Conservation (phyloP, 2,329 filamentous ascomycete species). For the Trichophyton simii region DNA sequence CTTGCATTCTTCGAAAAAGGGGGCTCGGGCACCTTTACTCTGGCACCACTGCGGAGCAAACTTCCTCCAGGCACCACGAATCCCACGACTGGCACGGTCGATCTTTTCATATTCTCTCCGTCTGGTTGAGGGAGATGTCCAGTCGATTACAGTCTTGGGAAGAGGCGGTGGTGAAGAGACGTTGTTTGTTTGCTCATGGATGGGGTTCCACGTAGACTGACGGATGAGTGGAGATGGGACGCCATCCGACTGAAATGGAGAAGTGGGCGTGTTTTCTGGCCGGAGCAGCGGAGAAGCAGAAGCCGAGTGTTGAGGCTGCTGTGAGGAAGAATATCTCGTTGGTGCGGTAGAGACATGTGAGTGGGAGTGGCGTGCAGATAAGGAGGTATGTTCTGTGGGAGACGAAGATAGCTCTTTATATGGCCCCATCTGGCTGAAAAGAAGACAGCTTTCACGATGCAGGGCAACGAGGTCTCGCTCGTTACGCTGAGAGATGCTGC, state of each 20-base stretch:
- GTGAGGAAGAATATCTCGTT: background rate
- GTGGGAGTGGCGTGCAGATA: background rate
- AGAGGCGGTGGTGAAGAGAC: slow-evolving; percentile 14
- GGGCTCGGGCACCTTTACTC: slow-evolving; percentile 21
- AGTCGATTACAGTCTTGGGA: slow-evolving; percentile 33
- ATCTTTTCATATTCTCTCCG: slow-evolving; percentile 43
- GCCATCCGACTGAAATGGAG: slow-evolving; percentile 5
- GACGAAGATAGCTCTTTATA: background rate
- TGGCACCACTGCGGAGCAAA: slow-evolving; percentile 32
- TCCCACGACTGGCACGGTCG: slow-evolving; percentile 31
- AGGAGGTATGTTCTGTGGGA: background rate
- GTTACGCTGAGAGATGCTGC: slow-evolving; percentile 14
- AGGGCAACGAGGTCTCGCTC: slow-evolving; percentile 27
- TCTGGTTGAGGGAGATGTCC: slow-evolving; percentile 35
- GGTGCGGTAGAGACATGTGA: background rate
- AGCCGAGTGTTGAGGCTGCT: slow-evolving; percentile 57
- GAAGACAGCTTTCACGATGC: slow-evolving; percentile 30
- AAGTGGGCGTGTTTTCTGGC: slow-evolving; percentile 71
- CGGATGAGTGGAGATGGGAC: background rate
- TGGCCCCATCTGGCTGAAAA: slow-evolving; percentile 19
- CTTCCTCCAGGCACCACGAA: slow-evolving; percentile 32
- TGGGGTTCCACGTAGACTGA: slow-evolving; percentile 4
- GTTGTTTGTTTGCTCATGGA: background rate
- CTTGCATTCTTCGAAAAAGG: slow-evolving; percentile 32
- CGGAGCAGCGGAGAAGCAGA: slow-evolving; percentile 86